phyloP scores from a whole-genome alignment of 352 stramenopile genomes.

The Globisporangium parvum region DNA sequence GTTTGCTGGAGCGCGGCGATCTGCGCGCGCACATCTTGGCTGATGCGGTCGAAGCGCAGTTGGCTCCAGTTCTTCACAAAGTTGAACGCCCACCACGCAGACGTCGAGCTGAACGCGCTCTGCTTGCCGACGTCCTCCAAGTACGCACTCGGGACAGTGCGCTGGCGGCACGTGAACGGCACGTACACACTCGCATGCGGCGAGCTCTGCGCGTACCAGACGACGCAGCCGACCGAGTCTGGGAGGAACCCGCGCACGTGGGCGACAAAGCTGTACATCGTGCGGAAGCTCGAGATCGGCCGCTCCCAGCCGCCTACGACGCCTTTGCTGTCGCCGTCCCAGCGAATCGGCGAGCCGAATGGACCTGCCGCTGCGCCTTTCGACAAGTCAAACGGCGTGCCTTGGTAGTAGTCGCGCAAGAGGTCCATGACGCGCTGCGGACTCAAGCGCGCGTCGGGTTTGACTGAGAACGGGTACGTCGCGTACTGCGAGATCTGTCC shows the following conservation, averaged over 20 bases:
- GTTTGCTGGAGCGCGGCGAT: constrained; percentile 25
- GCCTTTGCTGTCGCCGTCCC: constrained; percentile 36
- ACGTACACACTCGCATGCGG: constrained; percentile 51
- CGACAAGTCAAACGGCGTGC: constrained; percentile 71
- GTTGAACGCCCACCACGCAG: constrained; percentile 68
- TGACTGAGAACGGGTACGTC: constrained; percentile 88
- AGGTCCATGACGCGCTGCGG: constrained; percentile 62
- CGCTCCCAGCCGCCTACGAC: constrained; percentile 67
- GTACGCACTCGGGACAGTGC: constrained; percentile 35
- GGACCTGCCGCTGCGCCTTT: constrained; percentile 69
- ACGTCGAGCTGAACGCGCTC: constrained; percentile 38
- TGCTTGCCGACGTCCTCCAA: constrained; percentile 35
- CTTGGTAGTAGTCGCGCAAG: constrained; percentile 83
- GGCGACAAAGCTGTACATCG: constrained; percentile 64
- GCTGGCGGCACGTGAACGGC: constrained; percentile 42
- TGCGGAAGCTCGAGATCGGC: constrained; percentile 86
- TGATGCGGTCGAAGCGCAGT: constrained; percentile 53
- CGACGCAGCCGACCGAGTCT: constrained; percentile 30
- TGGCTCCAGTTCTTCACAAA: constrained; percentile 76
- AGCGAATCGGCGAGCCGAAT: constrained; percentile 85
- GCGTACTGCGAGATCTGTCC: constrained; percentile 60
- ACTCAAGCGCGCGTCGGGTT: constrained; percentile 56
- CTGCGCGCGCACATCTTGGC: constrained; percentile 28
- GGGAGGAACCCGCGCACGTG: constrained; percentile 26
- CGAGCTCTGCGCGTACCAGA: constrained; percentile 49